Evolutionary conservation across 192 early-diverging fungal species (phyloP), one percentile per base, ranked within the genome.

Genomic region (Backusella tarrabulga): DNA sequence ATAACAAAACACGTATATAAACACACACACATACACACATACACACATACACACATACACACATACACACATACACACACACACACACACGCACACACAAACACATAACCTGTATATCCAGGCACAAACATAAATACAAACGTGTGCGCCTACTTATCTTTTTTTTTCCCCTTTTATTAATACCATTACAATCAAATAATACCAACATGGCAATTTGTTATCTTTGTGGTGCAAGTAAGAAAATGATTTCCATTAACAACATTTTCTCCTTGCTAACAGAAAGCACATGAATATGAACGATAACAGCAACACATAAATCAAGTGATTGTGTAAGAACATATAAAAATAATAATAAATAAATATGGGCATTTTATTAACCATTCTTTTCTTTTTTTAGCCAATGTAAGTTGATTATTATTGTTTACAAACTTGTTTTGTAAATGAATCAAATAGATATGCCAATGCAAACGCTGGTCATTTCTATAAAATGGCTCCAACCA

Each of bases 291-390:
- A 19, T 41, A n/a, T 21, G 14, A 21, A 19, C 8, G 6, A 50
- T 41, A 70, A 44, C 4, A 70, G 68, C 19, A 23, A 70, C 12
- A 11, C 68, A 70, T 40, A 70, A 41, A n/a, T 70, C 68, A 35
- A 70, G 68, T 38, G 68, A 70, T 41, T 70, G 68, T 41, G 68
- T 70, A 70, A 70, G 36, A 21, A 38, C n/a, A 69, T 68, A 68
- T 68, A 68, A 68, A 35, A 3, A 60, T 60, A 60, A 29, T 12
- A 60, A 11, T 26, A 17, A 32, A 50, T 19, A 19, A 19, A 50
- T 6, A 50, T 14, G 14, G 15, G 4, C 42, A 50, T 17, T 17
- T 6, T 50, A 50, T 50, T 50, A 50, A 50, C 46, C 5, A 50
- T n/a, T n/a, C 15, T 50, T 63, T 12, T 29, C 2, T 26, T 12